Conservation (phyloP, 371 early-diverging fungal genomes). For the Smittium culicis region DNA sequence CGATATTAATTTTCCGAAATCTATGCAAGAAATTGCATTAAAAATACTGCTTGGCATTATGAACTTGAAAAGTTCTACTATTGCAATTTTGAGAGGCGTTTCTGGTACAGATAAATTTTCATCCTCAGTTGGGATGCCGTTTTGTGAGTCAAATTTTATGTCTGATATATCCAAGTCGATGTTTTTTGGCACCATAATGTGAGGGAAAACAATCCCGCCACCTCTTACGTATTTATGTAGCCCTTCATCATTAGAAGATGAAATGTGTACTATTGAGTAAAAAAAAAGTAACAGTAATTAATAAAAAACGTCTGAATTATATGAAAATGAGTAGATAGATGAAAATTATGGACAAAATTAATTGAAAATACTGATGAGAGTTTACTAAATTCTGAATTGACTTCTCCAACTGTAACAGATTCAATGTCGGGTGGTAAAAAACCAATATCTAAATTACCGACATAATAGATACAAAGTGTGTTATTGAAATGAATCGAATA, state of each 20-base stretch:
- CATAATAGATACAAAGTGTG: no score
- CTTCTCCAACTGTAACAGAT: slow-evolving; percentile 6
- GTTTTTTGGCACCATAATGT: slow-evolving; percentile 25
- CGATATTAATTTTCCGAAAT: background rate
- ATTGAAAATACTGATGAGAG: no score
- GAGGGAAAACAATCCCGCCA: slow-evolving; percentile 30
- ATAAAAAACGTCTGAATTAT: no score
- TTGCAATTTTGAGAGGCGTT: background rate
- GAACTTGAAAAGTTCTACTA: background rate
- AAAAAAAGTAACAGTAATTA: no score
- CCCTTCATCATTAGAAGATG: slow-evolving; percentile 13
- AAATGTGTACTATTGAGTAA: background rate
- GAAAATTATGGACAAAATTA: no score
- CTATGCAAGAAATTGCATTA: background rate
- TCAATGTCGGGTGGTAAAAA: background rate
- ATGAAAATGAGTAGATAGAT: no score
- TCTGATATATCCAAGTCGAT: background rate
- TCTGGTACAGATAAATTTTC: background rate
- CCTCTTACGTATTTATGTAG: slow-evolving; percentile 23
- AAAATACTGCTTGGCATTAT: background rate
- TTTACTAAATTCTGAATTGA: background rate
- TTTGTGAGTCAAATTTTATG: no score
- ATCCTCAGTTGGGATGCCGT: no score
- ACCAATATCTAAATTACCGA: background rate
- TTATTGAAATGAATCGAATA: no score